Conservation (phyloP, 305 asterid genomes). For the Solanum hybrid region DNA sequence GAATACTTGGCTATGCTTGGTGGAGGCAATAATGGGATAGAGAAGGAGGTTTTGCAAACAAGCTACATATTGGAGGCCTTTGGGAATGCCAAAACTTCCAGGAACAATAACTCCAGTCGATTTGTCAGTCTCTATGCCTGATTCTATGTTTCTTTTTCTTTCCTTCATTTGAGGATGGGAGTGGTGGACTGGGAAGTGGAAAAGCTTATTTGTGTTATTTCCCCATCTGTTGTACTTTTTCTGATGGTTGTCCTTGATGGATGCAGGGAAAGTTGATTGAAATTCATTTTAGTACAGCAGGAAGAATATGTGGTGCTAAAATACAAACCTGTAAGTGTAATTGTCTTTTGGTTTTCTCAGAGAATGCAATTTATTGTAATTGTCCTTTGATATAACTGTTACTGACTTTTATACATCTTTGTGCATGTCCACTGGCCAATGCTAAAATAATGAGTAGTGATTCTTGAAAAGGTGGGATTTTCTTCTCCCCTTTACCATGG, state of each 20-base stretch:
- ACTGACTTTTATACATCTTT: constrained; percentile 16
- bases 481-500: constrained; percentile 1
- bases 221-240: background rate
- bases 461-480: constrained; percentile 42
- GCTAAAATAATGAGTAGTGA: constrained; percentile 24
- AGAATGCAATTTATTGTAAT: constrained; percentile 3
- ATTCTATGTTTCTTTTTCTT: constrained; percentile 13
- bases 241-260: constrained; percentile 8
- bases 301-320: constrained; percentile 77
- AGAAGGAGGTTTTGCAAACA: constrained; percentile 63
- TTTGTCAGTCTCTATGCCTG: constrained; percentile 53
- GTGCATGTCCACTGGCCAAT: constrained; percentile 8
- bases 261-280: constrained; percentile 84
- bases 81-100: constrained; percentile 90
- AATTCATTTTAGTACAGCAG: constrained; percentile 58
- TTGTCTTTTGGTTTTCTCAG: background rate
- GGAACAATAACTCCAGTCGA: constrained; percentile 82
- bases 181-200: background rate
- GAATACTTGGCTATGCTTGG: constrained; percentile 76
- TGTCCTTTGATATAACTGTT: constrained; percentile 8
- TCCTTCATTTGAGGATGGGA: background rate
- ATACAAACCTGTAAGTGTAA: constrained; percentile 73
- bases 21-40: constrained; percentile 59
- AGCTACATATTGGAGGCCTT: constrained; percentile 83
- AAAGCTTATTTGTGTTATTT: background rate